Evolutionary conservation across 2,329 filamentous ascomycete species (phyloP), one percentile per base, ranked within the genome.

Genomic region (Alternaria incomplexa): DNA sequence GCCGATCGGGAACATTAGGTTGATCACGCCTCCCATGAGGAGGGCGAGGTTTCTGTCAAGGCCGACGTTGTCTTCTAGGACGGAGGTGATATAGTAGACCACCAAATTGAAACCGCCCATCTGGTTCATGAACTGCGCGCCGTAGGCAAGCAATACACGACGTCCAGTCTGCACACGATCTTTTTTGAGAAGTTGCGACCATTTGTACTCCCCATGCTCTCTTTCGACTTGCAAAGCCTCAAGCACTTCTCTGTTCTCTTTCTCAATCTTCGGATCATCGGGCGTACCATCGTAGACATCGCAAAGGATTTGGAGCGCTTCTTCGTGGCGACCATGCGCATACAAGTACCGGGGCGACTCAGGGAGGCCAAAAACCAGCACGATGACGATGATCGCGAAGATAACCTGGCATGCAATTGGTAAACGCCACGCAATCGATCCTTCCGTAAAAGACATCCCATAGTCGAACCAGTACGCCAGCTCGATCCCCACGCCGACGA

Each of bases 221-320:
- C 76, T 65, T 56, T 82, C 80, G 1, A 81, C 48, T 30, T 71
- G 74, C 6, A 82, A 51, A 0, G 78, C 77, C 30, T 78, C 75
- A 1, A 82, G 67, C 10, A 81, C 79, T 9, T 81, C 70, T 10
- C 53, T 48, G 30, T 91, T 87, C 10, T 84, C 71, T 58, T 85
- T 82, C 3, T 74, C 76, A 73, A 88, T 88, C 88, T 85, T 36
- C 79, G 79, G 79, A 64, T 86, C 83, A 43, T 88, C 83, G 83
- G 68, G 67, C 47, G 86, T 74, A 13, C 73, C 74, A 20, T 82
- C 83, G 54, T 79, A 81, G 5, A 87, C 81, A 6, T 83, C 83
- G 20, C 84, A 83, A 22, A 86, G 80, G 13, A 86, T 84, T 69
- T 65, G 46, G 78, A 81, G 80, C 23, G 84, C 85, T 66, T 86